Base-by-base conservation (phyloP, 768 basidiomycete species). In the Psilocybe azurescens region DNA sequence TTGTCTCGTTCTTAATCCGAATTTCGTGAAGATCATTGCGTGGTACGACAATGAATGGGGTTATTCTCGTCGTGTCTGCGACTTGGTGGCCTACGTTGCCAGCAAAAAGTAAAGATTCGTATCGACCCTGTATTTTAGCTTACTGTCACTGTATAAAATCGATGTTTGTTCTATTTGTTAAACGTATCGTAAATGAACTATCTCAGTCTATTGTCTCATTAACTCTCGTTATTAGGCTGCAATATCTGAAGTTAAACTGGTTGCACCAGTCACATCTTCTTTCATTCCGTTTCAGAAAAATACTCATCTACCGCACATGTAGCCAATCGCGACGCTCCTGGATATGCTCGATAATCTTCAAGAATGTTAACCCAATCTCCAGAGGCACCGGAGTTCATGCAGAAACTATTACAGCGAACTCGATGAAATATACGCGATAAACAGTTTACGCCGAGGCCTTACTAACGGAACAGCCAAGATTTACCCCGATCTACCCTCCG, bases 31-130 rank as follows among this genome's bases (percentile, higher is more conserved):
- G 86, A 84, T 97, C 67, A 87, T 97, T 73, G 74, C 91, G n/a
- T 97, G 95, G 94, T 95, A 92, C 81, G 91, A 93, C 79, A 94
- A 94, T 74, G 91, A 94, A 77, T 93, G 88, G 89, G 89, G 94
- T 7, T 97, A 96, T 85, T 95, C 93, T 47, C 86, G 79, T 73
- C 89, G 95, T 69, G 93, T 96, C 46, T 89, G 89, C 75, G 96
- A 97, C 74, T 83, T 97, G 53, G 78, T 97, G 72, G 81, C 86
- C 61, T 90, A 76, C 77, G 88, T 89, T 62, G 92, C 94, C 73
- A 91, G 93, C 20, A 67, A 70, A 4, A 36, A 36, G 33, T 36
- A 36, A 11, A 11, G 33, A 24, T 24, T 24, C 20, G 20, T 20
- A 20, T 20, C 20, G 20, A 20, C 20, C 20, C 20, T 24, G 24